phyloP scores from a whole-genome alignment of 139 green algal species.

The Chlorokybus atmophyticus region DNA sequence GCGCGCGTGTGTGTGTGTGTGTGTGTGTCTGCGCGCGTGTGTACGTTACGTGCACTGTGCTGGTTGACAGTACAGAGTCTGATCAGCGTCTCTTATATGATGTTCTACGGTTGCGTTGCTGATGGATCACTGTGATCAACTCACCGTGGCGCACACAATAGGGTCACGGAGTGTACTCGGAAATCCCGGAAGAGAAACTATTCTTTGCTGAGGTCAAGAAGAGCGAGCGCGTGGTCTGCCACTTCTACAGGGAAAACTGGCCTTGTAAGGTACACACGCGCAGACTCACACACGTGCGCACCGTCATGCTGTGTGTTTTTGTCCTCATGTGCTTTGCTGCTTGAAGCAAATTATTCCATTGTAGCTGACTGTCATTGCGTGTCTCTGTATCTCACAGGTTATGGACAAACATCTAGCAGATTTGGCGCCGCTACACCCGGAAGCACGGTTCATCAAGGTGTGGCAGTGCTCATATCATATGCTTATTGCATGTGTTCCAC shows the following conservation, averaged over 20 bases:
- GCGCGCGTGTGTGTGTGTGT: too few species aligned
- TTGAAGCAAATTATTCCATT: background rate
- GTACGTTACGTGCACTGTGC: too few species aligned
- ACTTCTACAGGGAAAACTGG: slow-evolving; percentile 75
- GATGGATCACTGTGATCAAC: too few species aligned
- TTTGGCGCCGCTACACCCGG: slow-evolving; percentile 56
- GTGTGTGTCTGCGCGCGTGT: too few species aligned
- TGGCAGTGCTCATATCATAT: too few species aligned
- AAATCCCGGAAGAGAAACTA: slow-evolving; percentile 69
- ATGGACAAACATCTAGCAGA: slow-evolving; percentile 70
- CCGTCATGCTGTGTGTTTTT: background rate
- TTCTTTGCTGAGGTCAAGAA: slow-evolving; percentile 92
- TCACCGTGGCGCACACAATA: too few species aligned
- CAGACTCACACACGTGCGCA: slow-evolving; percentile 1
- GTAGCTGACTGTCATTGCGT: background rate
- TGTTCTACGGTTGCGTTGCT: too few species aligned
- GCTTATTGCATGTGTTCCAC: background rate
- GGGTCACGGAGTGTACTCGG: slow-evolving; percentile 78
- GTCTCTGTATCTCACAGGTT: too few species aligned
- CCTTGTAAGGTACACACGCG: slow-evolving; percentile 64
- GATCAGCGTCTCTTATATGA: too few species aligned
- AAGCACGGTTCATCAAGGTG: slow-evolving; percentile 84
- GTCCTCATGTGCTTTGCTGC: background rate
- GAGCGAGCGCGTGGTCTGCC: slow-evolving; percentile 74
- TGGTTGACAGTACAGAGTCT: too few species aligned